Percentiles rank a stretch among this genome's conserved stretches.
phyloP scores from a whole-genome alignment of 73 alveolate species.

The Paraurostyla sp. region DNA sequence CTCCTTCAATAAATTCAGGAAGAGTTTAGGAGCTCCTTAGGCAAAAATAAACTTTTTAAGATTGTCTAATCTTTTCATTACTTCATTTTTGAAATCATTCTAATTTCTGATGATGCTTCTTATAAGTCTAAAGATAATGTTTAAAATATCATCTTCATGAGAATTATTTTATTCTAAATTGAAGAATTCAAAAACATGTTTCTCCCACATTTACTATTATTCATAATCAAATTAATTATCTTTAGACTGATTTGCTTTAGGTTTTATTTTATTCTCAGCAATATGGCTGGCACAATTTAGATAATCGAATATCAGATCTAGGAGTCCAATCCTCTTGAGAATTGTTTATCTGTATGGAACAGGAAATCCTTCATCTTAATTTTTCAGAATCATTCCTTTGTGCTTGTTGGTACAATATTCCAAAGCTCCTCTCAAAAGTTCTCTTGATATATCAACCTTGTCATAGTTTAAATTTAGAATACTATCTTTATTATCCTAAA shows the following conservation, averaged over 20 bases:
- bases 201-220: background rate
- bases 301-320: background rate
- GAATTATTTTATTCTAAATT: background rate
- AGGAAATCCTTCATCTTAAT: background rate
- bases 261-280: background rate
- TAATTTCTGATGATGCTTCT: background rate
- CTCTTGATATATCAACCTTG: background rate
- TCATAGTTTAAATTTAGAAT: too few species aligned
- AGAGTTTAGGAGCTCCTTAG: slow-evolving; percentile 17
- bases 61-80: background rate
- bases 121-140: background rate
- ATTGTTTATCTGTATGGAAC: background rate
- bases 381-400: background rate
- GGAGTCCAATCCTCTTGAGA: background rate
- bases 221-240: background rate
- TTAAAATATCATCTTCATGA: too few species aligned
- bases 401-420: background rate
- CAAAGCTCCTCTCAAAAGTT: too few species aligned
- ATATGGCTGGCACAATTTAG: background rate
- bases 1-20: background rate
- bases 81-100: background rate
- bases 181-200: background rate
- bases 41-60: background rate
- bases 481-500: too few species aligned
- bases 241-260: background rate